Evolutionary conservation across 2,329 filamentous ascomycete species (phyloP).

Genomic region (Colletotrichum coccodes): DNA sequence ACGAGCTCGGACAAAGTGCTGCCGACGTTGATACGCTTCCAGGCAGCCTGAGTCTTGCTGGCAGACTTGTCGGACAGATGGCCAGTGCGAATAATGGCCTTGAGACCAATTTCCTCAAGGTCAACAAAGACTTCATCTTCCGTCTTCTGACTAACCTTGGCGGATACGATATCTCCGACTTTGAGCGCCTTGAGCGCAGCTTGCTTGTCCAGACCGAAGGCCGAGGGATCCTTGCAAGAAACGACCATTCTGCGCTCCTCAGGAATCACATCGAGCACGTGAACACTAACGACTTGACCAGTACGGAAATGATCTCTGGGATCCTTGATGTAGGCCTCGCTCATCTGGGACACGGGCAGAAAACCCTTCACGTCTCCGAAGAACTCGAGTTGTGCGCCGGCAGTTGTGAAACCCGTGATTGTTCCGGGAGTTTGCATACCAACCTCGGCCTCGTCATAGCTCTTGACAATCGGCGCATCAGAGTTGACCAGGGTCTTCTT

Average conservation of each 20-base stretch:
- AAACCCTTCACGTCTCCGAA: slow-evolving; percentile 87
- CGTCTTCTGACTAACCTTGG: slow-evolving; percentile 83
- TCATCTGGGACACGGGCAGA: slow-evolving; percentile 96
- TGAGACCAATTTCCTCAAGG: slow-evolving; percentile 77
- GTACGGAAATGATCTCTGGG: slow-evolving; percentile 88
- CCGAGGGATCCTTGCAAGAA: slow-evolving; percentile 90
- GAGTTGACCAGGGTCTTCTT: slow-evolving; percentile 97
- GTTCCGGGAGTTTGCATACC: slow-evolving; percentile 87
- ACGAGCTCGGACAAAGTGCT: slow-evolving; percentile 85
- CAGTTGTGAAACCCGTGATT: slow-evolving; percentile 80
- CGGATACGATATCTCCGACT: slow-evolving; percentile 79
- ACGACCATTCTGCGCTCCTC: slow-evolving; percentile 80
- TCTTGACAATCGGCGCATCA: slow-evolving; percentile 80
- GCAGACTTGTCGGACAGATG: slow-evolving; percentile 88
- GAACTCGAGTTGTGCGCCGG: slow-evolving; percentile 91
- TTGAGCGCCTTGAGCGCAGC: slow-evolving; percentile 79
- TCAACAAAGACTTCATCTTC: slow-evolving; percentile 82
- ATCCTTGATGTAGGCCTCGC: slow-evolving; percentile 92
- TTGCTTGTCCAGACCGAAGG: slow-evolving; percentile 80
- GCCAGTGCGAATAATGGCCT: slow-evolving; percentile 78
- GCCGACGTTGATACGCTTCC: slow-evolving; percentile 86
- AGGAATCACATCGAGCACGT: slow-evolving; percentile 83
- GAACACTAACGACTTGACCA: slow-evolving; percentile 92
- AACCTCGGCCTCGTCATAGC: slow-evolving; percentile 77
- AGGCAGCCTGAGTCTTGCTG: slow-evolving; percentile 79